Evolutionary conservation across 2,329 filamentous ascomycete species (phyloP).

Genomic region (Cladosporium velox): DNA sequence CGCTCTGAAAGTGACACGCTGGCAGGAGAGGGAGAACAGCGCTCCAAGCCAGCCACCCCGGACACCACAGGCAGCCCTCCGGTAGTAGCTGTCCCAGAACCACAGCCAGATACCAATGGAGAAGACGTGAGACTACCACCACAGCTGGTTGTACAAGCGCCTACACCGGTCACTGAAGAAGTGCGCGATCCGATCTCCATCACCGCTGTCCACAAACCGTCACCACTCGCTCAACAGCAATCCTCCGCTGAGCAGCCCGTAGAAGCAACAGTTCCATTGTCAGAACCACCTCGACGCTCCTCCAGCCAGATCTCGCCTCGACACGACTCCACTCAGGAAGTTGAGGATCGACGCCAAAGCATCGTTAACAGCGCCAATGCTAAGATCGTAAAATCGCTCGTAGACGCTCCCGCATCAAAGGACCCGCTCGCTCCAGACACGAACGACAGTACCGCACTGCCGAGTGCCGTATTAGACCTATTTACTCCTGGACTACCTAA

Average conservation of each 20-base stretch:
- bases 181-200: background rate
- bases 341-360: conserved; percentile 40
- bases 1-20: conserved; percentile 23
- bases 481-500: conserved; percentile 34
- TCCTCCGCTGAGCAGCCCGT: background rate
- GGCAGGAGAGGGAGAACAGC: conserved; percentile 15
- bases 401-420: conserved; percentile 47
- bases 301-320: conserved; percentile 20
- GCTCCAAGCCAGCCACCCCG: conserved; percentile 5
- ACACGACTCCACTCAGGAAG: background rate
- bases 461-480: conserved; percentile 32
- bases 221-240: conserved; percentile 6
- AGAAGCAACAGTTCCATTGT: background rate
- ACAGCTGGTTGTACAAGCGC: conserved; percentile 31
- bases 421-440: conserved; percentile 31
- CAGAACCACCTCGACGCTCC: background rate
- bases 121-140: conserved; percentile 23
- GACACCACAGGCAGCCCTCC: background rate
- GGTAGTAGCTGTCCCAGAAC: conserved; percentile 4
- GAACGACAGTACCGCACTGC: conserved; percentile 35
- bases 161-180: conserved; percentile 29
- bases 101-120: conserved; percentile 4
- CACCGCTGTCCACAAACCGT: background rate
- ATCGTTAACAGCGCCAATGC: conserved; percentile 44
- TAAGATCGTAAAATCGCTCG: conserved; percentile 54